These are phyloP conservation scores for Cyclocybe cylindracea DNA, from an alignment of 768 basidiomycete genomes.

Conservation along the genomic window DNA sequence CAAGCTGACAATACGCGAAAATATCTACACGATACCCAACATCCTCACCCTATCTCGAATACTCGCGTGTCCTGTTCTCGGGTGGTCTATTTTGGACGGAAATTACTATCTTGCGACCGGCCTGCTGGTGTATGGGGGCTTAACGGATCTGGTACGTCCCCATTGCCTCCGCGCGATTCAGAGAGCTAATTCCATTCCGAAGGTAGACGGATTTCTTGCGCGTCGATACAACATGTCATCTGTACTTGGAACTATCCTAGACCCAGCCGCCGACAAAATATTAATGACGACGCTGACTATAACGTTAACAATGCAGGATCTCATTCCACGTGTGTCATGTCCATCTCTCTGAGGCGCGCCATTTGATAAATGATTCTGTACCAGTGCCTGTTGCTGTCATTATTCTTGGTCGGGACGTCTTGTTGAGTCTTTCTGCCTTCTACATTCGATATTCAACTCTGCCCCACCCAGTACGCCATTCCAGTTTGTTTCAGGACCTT, in stretches of 20 bases:
- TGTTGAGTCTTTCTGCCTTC: conserved; percentile 86
- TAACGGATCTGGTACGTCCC: conserved; percentile 81
- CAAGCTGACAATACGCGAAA: conserved; percentile 59
- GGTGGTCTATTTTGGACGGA: conserved; percentile 83
- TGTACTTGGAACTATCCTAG: conserved; percentile 93
- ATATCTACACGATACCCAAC: conserved; percentile 95
- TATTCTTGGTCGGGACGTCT: conserved; percentile 87
- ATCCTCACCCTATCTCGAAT: conserved; percentile 87
- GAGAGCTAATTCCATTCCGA: conserved; percentile 4
- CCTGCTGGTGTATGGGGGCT: conserved; percentile 86
- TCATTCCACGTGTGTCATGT: conserved; percentile 74
- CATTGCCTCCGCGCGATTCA: background rate
- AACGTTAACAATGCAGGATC: conserved; percentile 78
- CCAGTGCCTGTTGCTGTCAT: conserved; percentile 83
- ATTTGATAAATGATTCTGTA: conserved; percentile 4
- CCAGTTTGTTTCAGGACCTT: background rate
- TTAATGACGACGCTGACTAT: conserved; percentile 93
- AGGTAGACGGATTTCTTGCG: conserved; percentile 94
- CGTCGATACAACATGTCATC: conserved; percentile 83
- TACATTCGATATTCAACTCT: conserved; percentile 92
- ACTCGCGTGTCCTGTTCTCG: conserved; percentile 86
- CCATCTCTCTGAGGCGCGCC: background rate
- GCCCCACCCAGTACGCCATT: conserved; percentile 72
- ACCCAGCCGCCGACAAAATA: conserved; percentile 96
- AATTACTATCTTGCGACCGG: conserved; percentile 81